These are phyloP conservation scores for Solanum sejunctum DNA, from an alignment of 257 asterid species.

Conservation along the genomic window DNA sequence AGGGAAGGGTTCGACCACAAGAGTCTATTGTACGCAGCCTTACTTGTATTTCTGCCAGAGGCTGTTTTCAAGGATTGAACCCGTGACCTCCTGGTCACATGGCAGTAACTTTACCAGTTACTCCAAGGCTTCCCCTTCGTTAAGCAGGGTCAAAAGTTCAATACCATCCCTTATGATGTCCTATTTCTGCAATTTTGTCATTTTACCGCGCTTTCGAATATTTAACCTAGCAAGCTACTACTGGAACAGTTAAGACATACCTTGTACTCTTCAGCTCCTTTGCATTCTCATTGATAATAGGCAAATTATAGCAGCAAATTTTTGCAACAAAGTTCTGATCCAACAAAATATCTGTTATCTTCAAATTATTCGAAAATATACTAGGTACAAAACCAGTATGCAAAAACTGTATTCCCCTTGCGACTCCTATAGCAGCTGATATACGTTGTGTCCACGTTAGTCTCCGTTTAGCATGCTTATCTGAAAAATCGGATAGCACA, in stretches of 20 bases:
- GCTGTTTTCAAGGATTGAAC: too few relatives aligned
- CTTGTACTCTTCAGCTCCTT: slow-evolving; percentile 33
- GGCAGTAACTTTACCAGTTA: too few relatives aligned
- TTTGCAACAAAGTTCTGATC: slow-evolving; percentile 69
- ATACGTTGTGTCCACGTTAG: slow-evolving; percentile 78
- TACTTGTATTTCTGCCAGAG: too few relatives aligned
- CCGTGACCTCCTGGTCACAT: too few relatives aligned
- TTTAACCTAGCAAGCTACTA: background rate
- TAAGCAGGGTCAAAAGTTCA: background rate
- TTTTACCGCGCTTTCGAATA: background rate
- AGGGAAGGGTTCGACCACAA: too few relatives aligned
- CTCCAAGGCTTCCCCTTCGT: background rate
- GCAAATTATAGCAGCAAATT: slow-evolving; percentile 66
- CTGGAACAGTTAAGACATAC: slow-evolving; percentile 16
- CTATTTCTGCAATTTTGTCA: background rate
- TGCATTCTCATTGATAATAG: slow-evolving; percentile 47
- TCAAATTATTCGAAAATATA: slow-evolving; percentile 46
- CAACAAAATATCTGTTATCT: slow-evolving; percentile 57
- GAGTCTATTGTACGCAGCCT: too few relatives aligned
- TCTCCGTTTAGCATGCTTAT: slow-evolving; percentile 25
- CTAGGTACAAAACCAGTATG: slow-evolving; percentile 77
- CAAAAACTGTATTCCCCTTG: slow-evolving; percentile 89
- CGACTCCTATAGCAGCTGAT: slow-evolving; percentile 73
- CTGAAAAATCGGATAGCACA: slow-evolving; percentile 21
- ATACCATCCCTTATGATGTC: background rate